Evolutionary conservation across 208 protist genomes (phyloP).

Genomic region (Wallacemonas sp.): DNA sequence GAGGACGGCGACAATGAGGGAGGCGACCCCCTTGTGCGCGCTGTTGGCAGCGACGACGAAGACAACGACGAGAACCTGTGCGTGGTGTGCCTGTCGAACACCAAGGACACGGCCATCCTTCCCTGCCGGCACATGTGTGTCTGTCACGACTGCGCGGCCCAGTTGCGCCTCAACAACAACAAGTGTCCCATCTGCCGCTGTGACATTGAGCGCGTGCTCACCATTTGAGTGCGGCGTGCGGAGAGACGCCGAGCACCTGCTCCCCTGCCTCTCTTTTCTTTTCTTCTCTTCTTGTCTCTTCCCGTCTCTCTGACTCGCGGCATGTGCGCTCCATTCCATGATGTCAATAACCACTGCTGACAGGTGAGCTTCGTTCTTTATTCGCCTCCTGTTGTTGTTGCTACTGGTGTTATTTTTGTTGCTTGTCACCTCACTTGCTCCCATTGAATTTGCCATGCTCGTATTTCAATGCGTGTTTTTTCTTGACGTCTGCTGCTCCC

Average conservation of each 20-base stretch:
- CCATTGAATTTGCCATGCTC: too few relatives aligned
- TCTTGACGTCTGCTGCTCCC: too few relatives aligned
- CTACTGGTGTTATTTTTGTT: conserved; percentile 5
- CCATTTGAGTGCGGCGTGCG: conserved; percentile 48
- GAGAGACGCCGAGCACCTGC: too few relatives aligned
- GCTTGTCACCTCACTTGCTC: too few relatives aligned
- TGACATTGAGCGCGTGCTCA: conserved; percentile 74
- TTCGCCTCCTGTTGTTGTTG: not conserved
- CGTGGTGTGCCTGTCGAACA: conserved; percentile 88
- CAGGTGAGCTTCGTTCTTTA: too few relatives aligned
- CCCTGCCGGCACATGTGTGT: conserved; percentile 94
- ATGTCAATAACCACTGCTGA: too few relatives aligned
- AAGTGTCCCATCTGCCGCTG: conserved; percentile 91
- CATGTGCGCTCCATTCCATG: too few relatives aligned
- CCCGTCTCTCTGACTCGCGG: not conserved
- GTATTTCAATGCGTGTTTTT: conserved; percentile 19
- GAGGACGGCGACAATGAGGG: conserved; percentile 28
- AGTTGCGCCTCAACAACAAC: conserved; percentile 76
- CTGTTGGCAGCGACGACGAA: conserved; percentile 9
- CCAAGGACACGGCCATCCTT: conserved; percentile 84
- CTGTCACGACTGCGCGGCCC: conserved; percentile 84
- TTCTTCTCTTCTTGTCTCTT: too few relatives aligned
- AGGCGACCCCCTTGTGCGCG: not conserved
- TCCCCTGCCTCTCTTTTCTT: conserved; percentile 13
- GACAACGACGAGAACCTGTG: conserved; percentile 60